Evolutionary conservation across 164 flowering plant genomes (phyloP), one percentile per base, ranked within the genome.

Genomic region (Litsea cubeba): DNA sequence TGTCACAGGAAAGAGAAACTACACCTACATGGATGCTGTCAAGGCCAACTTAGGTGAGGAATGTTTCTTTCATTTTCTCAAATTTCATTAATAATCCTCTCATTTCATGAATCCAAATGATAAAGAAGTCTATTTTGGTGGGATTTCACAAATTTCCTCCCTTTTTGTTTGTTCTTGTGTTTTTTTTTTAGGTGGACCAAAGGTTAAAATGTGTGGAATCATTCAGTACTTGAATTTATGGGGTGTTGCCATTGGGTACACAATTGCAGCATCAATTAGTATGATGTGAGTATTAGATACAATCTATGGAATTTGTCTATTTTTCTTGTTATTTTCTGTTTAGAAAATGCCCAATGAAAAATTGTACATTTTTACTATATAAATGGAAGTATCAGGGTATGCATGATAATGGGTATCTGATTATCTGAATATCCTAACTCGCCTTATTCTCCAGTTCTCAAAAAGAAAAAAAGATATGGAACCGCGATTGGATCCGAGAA

Each of bases 221-320:
- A 86, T 90, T 66, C 95, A 90, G 73, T 89, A 90, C 65, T 0
- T 88, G 69, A 90, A 87, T 71, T 73, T 90, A 62, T 83, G 89
- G 75, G 95, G 95, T 3, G 82, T 85, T 20, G 92, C 91, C 1
- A 86, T 90, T 71, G 95, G 95, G 1, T 90, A 90, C 74, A 90
- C 95, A 4, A 90, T 90, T 40, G 95, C 93, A 5, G 80, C 95
- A 49, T 85, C 95, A 7, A 84, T 89, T 62, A 90, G 95, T 82
- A 87, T 90, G 92, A 83, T 84, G 94, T 90, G 69, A 86, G 94
- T 69, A 40, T 35, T 15, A 18, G 46, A 40, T 60, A 10, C 54
- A 8, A n/a, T 15, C 24, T 32, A 28, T 18, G n/a, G 5, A 5
- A 8, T 40, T 40, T 65, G 68, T 65, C 15, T 65, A 0, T 3